phyloP scores from a whole-genome alignment of 2,329 filamentous ascomycete species.

The Metarhizium anisopliae region DNA sequence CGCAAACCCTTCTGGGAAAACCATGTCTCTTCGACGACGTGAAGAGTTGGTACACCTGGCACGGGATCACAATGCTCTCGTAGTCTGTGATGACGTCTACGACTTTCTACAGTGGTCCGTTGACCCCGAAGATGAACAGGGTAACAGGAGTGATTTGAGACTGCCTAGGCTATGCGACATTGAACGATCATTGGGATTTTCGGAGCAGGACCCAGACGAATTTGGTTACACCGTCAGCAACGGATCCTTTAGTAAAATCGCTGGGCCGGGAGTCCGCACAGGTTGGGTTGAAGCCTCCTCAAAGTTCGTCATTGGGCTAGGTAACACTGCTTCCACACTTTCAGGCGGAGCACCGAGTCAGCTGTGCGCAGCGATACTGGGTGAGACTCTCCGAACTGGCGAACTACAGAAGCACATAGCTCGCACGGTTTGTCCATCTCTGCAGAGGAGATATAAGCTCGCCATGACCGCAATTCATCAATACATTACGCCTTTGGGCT shows the following conservation, averaged over 20 bases:
- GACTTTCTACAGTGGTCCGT: slow-evolving; percentile 78
- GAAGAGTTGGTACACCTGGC: slow-evolving; percentile 66
- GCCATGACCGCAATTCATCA: slow-evolving; percentile 51
- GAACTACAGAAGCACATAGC: slow-evolving; percentile 36
- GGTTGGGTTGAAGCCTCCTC: slow-evolving; percentile 78
- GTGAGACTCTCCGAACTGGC: slow-evolving; percentile 36
- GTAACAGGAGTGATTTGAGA: slow-evolving; percentile 29
- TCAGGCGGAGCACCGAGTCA: slow-evolving; percentile 52
- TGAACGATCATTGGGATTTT: slow-evolving; percentile 48
- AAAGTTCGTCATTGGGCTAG: slow-evolving; percentile 40
- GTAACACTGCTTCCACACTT: slow-evolving; percentile 42
- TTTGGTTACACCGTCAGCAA: slow-evolving; percentile 83
- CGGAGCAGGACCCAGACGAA: slow-evolving; percentile 27
- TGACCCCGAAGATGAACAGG: slow-evolving; percentile 16
- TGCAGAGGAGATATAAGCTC: slow-evolving; percentile 34
- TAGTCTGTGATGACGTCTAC: slow-evolving; percentile 88
- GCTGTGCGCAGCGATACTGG: slow-evolving; percentile 42
- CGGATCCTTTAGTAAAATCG: slow-evolving; percentile 83
- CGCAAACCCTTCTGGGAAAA: slow-evolving; percentile 78
- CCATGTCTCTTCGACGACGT: slow-evolving; percentile 63
- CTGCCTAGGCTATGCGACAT: slow-evolving; percentile 74
- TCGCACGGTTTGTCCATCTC: slow-evolving; percentile 31
- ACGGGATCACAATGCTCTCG: slow-evolving; percentile 68
- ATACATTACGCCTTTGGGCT: slow-evolving; percentile 54
- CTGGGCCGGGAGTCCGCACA: slow-evolving; percentile 69